Evolutionary conservation across 108 stramenopile genomes (phyloP).

Genomic region (Fragilariopsis cylindrus): DNA sequence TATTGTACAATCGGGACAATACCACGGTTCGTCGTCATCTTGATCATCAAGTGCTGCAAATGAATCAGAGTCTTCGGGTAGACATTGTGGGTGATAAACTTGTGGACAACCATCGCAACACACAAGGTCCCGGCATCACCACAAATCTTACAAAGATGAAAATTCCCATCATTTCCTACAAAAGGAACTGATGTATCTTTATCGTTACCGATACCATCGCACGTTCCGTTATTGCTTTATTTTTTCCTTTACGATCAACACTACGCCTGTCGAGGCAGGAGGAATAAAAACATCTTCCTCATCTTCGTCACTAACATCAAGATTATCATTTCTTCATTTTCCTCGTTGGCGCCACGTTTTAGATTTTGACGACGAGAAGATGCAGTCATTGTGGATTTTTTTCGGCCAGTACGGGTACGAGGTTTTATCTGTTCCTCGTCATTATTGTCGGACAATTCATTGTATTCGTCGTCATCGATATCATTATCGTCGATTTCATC

Average conservation of each 20-base stretch:
- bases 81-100: slow-evolving; percentile 71
- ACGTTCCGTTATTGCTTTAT: no score
- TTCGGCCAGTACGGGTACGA: no score
- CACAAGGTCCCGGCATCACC: slow-evolving; percentile 76
- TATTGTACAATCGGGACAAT: slow-evolving; percentile 62
- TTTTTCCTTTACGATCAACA: no score
- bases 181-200: background rate
- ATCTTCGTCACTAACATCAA: no score
- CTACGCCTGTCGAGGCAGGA: no score
- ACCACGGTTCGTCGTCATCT: slow-evolving; percentile 85
- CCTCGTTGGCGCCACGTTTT: no score
- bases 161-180: slow-evolving; percentile 68
- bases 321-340: no score
- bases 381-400: no score
- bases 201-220: background rate
- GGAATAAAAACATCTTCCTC: no score
- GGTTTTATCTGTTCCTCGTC: no score
- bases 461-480: background rate
- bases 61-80: slow-evolving; percentile 41
- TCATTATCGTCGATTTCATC: background rate
- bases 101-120: slow-evolving; percentile 86
- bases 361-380: no score
- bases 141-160: slow-evolving; percentile 69
- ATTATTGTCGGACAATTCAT: no score
- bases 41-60: slow-evolving; percentile 51